Base-by-base conservation (phyloP, 1,284 basidiomycete genomes). In the Tremellales sp. region DNA sequence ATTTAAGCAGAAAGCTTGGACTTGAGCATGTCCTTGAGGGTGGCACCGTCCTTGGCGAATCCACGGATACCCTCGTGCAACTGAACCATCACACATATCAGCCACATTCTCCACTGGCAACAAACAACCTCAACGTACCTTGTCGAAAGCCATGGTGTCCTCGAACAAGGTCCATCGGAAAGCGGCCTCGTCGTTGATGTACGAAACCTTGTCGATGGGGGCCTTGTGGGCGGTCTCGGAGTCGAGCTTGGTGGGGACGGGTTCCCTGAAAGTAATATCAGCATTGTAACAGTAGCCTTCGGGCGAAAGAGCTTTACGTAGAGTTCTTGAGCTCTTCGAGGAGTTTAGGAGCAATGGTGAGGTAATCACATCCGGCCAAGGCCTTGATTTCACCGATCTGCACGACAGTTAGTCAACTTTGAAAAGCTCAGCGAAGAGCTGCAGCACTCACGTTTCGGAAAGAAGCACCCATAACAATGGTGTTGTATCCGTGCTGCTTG, bases 391-490 rank as follows among this genome's bases (percentile, higher is more conserved):
- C 94, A 65, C 88, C 87, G 49, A 75, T 75, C 86, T 90, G 63
- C 36, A 37, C 12, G 35, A 37, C 10, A 27, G 40, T 28, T 24
- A 13, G 40, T 42, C 27, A 32, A 18, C 19, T n/a, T n/a, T n/a
- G n/a, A n/a, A n/a, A n/a, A n/a, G n/a, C n/a, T n/a, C n/a, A n/a
- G 9, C 38, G 18, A 13, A 27, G 22, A 29, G 37, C 12, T 7
- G 27, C 10, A 14, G 41, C n/a, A 44, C 81, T 43, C 61, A 88
- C 84, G 78, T 94, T 94, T 71, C 91, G 87, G 92, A 98, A 98
- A 45, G 91, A 95, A 54, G 94, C 94, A 73, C 94, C 94, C 94
- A 98, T 98, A 74, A 98, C 93, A 73, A 97, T 97, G 61, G 94
- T 99, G 70, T 93, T 91, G 83, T 97, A 97, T 57, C 82, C 81